Base-by-base conservation (phyloP, 2,329 filamentous ascomycete species). In the Paecilomyces sp. region DNA sequence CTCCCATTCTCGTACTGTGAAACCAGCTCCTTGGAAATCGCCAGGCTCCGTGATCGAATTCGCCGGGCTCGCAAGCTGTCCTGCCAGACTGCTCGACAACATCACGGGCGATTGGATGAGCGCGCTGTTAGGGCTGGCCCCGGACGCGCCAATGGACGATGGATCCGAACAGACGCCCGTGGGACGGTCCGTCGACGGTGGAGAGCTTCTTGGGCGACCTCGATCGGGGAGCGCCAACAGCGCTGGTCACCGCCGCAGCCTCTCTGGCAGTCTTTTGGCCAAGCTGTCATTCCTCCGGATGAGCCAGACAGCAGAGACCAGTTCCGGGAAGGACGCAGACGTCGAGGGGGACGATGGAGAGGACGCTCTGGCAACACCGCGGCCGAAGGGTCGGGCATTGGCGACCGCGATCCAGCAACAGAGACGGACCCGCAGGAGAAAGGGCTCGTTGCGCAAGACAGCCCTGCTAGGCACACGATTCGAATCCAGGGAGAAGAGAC, bases 391-490 rank as follows among this genome's bases (percentile, higher is more conserved):
- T 74, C 71, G 82, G 74, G 78, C 82, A 66, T 74, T 83, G 75
- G 75, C 75, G 30, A 76, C 72, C 41, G 79, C 77, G 28, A 70
- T 82, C 56, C 81, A 79, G 62, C 71, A 76, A 64, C 78, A 82
- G 60, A 82, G 71, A 58, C 79, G 81, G 71, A 85, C 85, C 54
- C 81, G 91, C 58, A 87, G 87, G 67, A 85, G 92, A 61, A 90
- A 89, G 71, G 92, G 91, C 3, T 96, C 92, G 11, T 79, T 97
- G 72, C 85, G 92, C 61, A 96, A 96, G 75, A 91, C 90, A 11
- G 92, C 91, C 28, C 80, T 96, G 55, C 81, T 96, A 18, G 90
- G 91, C 15, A 88, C 71, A 61, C 64, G 74, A 22, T 63, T 75
- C 36, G 70, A 76, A 58, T 67, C 67, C 34, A 72, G 69, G 50